Evolutionary conservation across 169 alveolate species (phyloP), one percentile per base, ranked within the genome.

Genomic region (Plasmodium blacklocki): DNA sequence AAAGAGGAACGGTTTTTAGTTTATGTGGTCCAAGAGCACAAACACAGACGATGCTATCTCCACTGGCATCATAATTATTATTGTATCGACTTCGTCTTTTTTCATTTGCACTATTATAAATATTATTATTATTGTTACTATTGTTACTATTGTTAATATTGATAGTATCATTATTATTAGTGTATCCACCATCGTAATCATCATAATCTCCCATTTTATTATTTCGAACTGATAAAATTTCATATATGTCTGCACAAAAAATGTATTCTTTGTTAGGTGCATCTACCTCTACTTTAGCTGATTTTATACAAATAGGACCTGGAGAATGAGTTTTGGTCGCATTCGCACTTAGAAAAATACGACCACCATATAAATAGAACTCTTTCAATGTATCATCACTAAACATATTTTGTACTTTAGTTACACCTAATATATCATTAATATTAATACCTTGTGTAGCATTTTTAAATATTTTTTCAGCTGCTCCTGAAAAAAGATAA

Each of bases 311-410:
- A 56, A 88, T 88, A 15, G 95, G 92, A 12, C 89, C 93, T 12
- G 95, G 94, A 23, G 93, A 85, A 74, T 93, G 94, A 2, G 91
- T 93, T 74, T 93, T 93, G 23, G 75, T 88, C 6, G 83, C 88
- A 21, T 88, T 74, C 2, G 92, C 95, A 15, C 92, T 74, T 47
- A 93, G 21, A 45, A 89, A 85, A 8, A 93, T 72, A 15, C 95
- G 71, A 6, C 95, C 95, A 0, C 94, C 95, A 59, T 93, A 93
- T 19, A 88, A 78, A 23, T 75, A 87, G 19, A 92, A 83, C 45
- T 93, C 93, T 39, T 89, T 66, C 72, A 87, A 52, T 32, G 66
- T 93, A 50, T 90, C 94, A 45, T 74, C 88, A 3, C 75, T 52
- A 63, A 93, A 73, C 86, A 93, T 73, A 47, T 93, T 91, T 43